Percentiles rank a stretch among this genome's conserved stretches.
Evolutionary conservation across 2,329 filamentous ascomycete species (phyloP).

Genomic region (Aspergillus sp.): DNA sequence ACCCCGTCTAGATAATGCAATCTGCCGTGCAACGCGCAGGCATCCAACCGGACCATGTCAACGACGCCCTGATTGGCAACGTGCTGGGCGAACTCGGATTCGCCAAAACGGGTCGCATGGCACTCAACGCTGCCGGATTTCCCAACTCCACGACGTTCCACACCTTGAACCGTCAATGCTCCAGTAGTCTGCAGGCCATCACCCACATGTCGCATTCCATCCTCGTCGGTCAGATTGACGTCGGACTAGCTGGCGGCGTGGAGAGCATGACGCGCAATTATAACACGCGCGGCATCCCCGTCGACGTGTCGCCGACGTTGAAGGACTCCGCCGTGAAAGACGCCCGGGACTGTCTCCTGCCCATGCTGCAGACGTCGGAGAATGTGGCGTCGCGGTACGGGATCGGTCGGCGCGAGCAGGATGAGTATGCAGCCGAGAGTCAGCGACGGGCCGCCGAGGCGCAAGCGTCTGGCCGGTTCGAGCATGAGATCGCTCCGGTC

Average conservation of each 20-base stretch:
- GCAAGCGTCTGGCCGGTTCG: conserved; percentile 81
- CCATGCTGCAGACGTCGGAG: conserved; percentile 95
- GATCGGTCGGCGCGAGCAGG: conserved; percentile 72
- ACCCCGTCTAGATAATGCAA: conserved; percentile 22
- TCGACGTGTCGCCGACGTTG: conserved; percentile 23
- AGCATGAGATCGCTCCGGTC: conserved; percentile 88
- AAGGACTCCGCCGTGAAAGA: conserved; percentile 51
- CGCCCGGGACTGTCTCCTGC: conserved; percentile 76
- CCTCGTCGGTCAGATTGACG: conserved; percentile 70
- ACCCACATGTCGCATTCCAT: conserved; percentile 91
- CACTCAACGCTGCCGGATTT: conserved; percentile 83
- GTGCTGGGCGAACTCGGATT: conserved; percentile 69
- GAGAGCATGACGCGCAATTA: conserved; percentile 70
- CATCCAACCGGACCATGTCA: conserved; percentile 76
- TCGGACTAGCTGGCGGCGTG: conserved; percentile 83
- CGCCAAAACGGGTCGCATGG: conserved; percentile 83
- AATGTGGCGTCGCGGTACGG: conserved; percentile 88
- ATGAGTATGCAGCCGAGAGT: conserved; percentile 78
- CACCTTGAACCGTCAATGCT: conserved; percentile 90
- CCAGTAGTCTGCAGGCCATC: conserved; percentile 86
- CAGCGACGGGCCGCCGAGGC: conserved; percentile 81
- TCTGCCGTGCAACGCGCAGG: conserved; percentile 22
- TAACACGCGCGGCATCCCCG: conserved; percentile 22
- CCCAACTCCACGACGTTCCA: conserved; percentile 80
- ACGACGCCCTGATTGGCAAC: conserved; percentile 77